Percentiles rank a stretch among this genome's conserved stretches.
These are phyloP conservation scores for Isoetes taiwanensis DNA, from an alignment of 75 land plant genomes.

Conservation along the genomic window DNA sequence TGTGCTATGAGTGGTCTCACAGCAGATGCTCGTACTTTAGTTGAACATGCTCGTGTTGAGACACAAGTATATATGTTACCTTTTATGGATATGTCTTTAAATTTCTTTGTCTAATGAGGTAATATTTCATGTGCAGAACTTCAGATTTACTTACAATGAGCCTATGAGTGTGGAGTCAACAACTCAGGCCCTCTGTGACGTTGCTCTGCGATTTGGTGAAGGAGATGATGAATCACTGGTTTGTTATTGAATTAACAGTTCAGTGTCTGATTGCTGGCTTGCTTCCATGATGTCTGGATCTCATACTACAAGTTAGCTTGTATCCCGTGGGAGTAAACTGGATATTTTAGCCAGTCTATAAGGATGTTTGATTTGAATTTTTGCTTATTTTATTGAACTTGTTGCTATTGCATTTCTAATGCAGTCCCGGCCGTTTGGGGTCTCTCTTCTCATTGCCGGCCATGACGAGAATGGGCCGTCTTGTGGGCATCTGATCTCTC, in stretches of 20 bases:
- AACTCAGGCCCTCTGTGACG: constrained; percentile 93
- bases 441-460: constrained; percentile 97
- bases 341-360: not conserved
- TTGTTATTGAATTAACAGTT: too few relatives aligned
- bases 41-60: constrained; percentile 93
- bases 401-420: constrained; percentile 1
- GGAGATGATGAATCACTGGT: constrained; percentile 99
- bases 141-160: constrained; percentile 94
- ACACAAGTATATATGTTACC: constrained; percentile 46
- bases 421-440: constrained; percentile 98
- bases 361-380: too few relatives aligned
- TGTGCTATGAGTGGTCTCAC: constrained; percentile 98
- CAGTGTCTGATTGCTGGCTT: too few relatives aligned
- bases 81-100: too few relatives aligned
- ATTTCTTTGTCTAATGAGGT: too few relatives aligned
- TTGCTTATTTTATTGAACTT: too few relatives aligned
- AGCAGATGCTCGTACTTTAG: constrained; percentile 96
- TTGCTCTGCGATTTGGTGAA: constrained; percentile 97
- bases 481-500: constrained; percentile 45
- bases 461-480: constrained; percentile 92
- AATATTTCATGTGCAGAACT: constrained; percentile 44
- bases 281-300: too few relatives aligned
- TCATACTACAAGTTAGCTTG: too few relatives aligned
- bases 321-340: not conserved
- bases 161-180: constrained; percentile 98